phyloP scores from a whole-genome alignment of 1,139 yeast species.

The Magnusiomyces tetraspermus region DNA sequence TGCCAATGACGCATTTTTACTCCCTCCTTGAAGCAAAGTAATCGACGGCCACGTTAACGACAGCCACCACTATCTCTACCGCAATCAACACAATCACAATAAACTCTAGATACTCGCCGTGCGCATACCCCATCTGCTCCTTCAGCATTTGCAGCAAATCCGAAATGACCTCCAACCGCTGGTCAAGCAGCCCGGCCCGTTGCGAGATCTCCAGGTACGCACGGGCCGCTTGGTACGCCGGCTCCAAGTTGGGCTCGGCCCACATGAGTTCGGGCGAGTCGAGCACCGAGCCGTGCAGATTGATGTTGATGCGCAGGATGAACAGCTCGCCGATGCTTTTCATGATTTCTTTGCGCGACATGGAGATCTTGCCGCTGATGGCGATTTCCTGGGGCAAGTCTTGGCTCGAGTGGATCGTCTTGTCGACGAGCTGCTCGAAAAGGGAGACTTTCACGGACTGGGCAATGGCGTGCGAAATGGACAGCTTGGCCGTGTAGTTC shows the following conservation, averaged over 20 bases:
- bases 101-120: slow-evolving; percentile 78
- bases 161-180: slow-evolving; percentile 83
- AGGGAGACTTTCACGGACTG: slow-evolving; percentile 89
- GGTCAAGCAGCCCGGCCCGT: slow-evolving; percentile 79
- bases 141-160: slow-evolving; percentile 91
- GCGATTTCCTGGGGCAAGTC: slow-evolving; percentile 95
- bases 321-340: slow-evolving; percentile 91
- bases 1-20: background rate
- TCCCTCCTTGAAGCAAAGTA: slow-evolving; percentile 6
- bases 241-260: slow-evolving; percentile 96
- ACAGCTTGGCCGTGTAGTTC: slow-evolving; percentile 79
- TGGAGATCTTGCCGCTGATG: slow-evolving; percentile 83
- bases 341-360: slow-evolving; percentile 91
- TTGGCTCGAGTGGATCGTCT: slow-evolving; percentile 91
- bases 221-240: slow-evolving; percentile 90
- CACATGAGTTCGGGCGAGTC: slow-evolving; percentile 97
- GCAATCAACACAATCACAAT: slow-evolving; percentile 89
- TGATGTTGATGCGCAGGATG: slow-evolving; percentile 69
- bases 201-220: slow-evolving; percentile 91
- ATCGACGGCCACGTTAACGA: slow-evolving; percentile 41
- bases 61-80: slow-evolving; percentile 81
- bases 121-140: slow-evolving; percentile 88
- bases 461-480: slow-evolving; percentile 85
- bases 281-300: slow-evolving; percentile 85
- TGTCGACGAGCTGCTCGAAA: slow-evolving; percentile 89